These are phyloP conservation scores for Puccinia hordei DNA, from an alignment of 1,284 basidiomycete genomes.

Conservation along the genomic window DNA sequence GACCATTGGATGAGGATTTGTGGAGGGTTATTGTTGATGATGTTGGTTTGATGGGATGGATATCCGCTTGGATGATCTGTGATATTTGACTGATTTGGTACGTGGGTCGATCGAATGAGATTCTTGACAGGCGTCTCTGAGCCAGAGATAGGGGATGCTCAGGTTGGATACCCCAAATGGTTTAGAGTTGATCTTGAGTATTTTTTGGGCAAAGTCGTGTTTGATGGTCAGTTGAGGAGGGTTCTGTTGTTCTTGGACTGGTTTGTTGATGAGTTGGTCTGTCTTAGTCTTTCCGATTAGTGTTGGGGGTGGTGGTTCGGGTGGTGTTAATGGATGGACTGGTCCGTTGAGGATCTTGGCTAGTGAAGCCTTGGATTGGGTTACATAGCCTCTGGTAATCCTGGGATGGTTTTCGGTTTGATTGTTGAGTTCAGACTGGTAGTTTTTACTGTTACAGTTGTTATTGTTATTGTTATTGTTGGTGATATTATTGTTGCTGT, in stretches of 20 bases:
- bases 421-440: too few relatives aligned
- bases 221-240: neutral
- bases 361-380: neutral
- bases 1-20: constrained; percentile 33
- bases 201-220: neutral
- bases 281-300: neutral
- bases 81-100: constrained; percentile 70
- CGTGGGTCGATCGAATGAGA: constrained; percentile 69
- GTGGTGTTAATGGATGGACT: constrained; percentile 25
- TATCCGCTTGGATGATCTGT: constrained; percentile 63
- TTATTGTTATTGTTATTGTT: too few relatives aligned
- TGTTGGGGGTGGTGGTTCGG: neutral
- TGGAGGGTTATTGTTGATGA: neutral
- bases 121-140: constrained; percentile 68
- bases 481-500: too few relatives aligned
- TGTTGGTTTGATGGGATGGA: constrained; percentile 59
- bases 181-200: constrained; percentile 27
- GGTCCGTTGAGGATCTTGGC: constrained; percentile 32
- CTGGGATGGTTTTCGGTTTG: neutral
- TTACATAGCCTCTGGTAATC: constrained; percentile 4
- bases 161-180: constrained; percentile 24
- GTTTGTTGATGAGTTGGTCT: neutral
- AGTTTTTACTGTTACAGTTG: too few relatives aligned
- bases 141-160: constrained; percentile 57
- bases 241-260: neutral